Base-by-base conservation (phyloP, 768 basidiomycete genomes). In the Tremella fuciformis region DNA sequence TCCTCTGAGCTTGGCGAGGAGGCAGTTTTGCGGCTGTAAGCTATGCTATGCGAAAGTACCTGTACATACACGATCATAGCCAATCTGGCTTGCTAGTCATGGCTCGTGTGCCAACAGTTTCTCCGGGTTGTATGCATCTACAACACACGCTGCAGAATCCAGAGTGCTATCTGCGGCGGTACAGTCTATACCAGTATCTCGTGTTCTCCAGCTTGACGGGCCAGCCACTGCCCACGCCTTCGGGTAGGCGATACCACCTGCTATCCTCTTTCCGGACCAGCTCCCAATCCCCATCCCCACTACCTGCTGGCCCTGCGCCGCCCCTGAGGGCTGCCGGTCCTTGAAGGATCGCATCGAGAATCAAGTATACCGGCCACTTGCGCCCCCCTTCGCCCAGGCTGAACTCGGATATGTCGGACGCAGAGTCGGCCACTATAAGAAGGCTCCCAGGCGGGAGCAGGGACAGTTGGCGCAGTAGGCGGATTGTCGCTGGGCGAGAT, bases 161-260 rank as follows among this genome's bases (percentile, higher is more conserved):
- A 11, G 34, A 53, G 9, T 51, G 40, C 60, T 34, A 69, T 13
- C 57, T 46, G 52, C 67, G 55, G 40, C 65, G 58, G 48, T 76
- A 77, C 53, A 75, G 47, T 51, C 76, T 66, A 50, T 61, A 65
- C 76, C 76, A 77, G 57, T 77, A 77, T 58, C 76, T 63, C 19
- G 69, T 69, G 52, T 77, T 77, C 62, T 77, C 76, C 60, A 77
- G 44, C 50, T 77, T 77, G 53, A 69, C 63, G 7, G 67, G 64
- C 66, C 74, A 77, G 2, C 60, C 60, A 8, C 61, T 62, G 38
- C 66, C 67, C 7, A 71, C 55, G 11, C 69, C 72, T 16, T 69
- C 67, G 15, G 48, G 24, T 18, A 77, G 53, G 41, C 76, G 58
- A 29, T 55, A 77, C 76, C 76, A 77, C 26, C 65, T 60, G 29